Percentiles rank a stretch among this genome's conserved stretches.
Evolutionary conservation across 768 basidiomycete species (phyloP).

Genomic region (Mycena filopes): DNA sequence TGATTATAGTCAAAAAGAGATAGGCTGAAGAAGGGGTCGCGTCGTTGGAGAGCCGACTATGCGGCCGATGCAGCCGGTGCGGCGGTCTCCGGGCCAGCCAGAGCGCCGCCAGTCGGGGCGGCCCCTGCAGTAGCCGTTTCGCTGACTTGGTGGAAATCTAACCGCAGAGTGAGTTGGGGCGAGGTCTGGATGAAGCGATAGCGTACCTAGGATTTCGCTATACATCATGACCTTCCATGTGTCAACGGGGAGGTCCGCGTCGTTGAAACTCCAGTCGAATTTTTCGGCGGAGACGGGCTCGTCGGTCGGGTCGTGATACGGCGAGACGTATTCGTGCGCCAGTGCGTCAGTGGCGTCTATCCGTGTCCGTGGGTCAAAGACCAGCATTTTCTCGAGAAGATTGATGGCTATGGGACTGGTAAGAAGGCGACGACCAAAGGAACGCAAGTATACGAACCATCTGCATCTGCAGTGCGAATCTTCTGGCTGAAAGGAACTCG

Average conservation of each 20-base stretch:
- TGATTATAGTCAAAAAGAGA: slow-evolving; percentile 24
- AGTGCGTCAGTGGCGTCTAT: slow-evolving; percentile 95
- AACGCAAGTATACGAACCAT: slow-evolving; percentile 62
- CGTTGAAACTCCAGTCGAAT: slow-evolving; percentile 99
- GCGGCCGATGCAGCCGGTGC: slow-evolving; percentile 35
- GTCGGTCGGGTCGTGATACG: slow-evolving; percentile 98
- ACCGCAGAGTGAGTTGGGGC: not conserved
- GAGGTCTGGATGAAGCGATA: slow-evolving; percentile 1
- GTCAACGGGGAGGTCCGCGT: slow-evolving; percentile 97
- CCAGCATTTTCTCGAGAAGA: slow-evolving; percentile 97
- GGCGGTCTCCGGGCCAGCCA: slow-evolving; percentile 68
- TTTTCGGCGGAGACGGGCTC: slow-evolving; percentile 93
- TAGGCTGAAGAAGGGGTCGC: not conserved
- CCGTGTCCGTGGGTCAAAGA: slow-evolving; percentile 97
- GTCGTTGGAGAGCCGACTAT: slow-evolving; percentile 20
- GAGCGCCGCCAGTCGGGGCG: slow-evolving; percentile 74
- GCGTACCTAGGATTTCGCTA: slow-evolving; percentile 92
- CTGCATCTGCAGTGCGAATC: slow-evolving; percentile 86
- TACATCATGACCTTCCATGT: slow-evolving; percentile 99
- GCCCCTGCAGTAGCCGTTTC: slow-evolving; percentile 58
- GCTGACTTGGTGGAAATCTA: slow-evolving; percentile 86
- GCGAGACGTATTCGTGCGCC: slow-evolving; percentile 92
- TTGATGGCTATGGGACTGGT: slow-evolving; percentile 76
- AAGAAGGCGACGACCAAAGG: slow-evolving; percentile 8
- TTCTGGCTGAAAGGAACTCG: slow-evolving; percentile 96